Percentiles rank a stretch among this genome's conserved stretches.
Conservation (phyloP, 805 yeast genomes). For the Zygosaccharomyces bailii region DNA sequence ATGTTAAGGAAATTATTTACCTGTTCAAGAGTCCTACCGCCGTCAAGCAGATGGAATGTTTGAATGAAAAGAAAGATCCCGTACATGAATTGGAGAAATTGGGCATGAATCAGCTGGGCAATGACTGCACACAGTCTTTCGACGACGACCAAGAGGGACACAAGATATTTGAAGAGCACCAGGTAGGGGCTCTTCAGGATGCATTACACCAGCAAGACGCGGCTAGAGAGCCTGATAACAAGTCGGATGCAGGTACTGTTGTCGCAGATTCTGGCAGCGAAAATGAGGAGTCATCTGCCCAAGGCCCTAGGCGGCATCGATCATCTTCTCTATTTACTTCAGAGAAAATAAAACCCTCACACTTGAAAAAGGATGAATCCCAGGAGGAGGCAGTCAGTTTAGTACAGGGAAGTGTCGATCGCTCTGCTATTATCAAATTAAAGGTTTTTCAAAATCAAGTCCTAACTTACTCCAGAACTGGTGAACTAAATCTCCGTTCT, state of each 20-base stretch:
- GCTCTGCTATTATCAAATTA: conserved; percentile 6
- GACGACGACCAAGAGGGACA: background rate
- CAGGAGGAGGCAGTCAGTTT: conserved; percentile 7
- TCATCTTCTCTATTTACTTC: conserved; percentile 16
- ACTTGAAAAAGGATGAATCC: conserved; percentile 1
- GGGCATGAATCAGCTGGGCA: conserved; percentile 18
- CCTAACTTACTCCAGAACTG: conserved; percentile 11
- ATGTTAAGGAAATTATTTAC: conserved; percentile 35
- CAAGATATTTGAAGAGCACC: conserved; percentile 7
- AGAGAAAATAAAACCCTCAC: conserved; percentile 9
- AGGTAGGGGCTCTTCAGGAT: conserved; percentile 6
- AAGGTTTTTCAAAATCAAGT: conserved; percentile 13
- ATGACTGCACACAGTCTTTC: background rate
- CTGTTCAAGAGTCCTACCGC: conserved; percentile 32
- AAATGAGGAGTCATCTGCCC: conserved; percentile 2
- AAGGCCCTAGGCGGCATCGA: conserved; percentile 14
- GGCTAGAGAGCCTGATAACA: conserved; percentile 2
- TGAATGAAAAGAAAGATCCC: conserved; percentile 23
- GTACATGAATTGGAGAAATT: conserved; percentile 28
- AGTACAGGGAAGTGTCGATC: conserved; percentile 4
- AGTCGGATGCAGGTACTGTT: conserved; percentile 16
- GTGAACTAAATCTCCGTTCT: conserved; percentile 16
- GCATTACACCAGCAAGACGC: conserved; percentile 3
- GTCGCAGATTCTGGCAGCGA: conserved; percentile 8
- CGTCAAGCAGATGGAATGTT: conserved; percentile 24